Evolutionary conservation across 257 asterid genomes (phyloP).

Genomic region (Salvia hispanica): DNA sequence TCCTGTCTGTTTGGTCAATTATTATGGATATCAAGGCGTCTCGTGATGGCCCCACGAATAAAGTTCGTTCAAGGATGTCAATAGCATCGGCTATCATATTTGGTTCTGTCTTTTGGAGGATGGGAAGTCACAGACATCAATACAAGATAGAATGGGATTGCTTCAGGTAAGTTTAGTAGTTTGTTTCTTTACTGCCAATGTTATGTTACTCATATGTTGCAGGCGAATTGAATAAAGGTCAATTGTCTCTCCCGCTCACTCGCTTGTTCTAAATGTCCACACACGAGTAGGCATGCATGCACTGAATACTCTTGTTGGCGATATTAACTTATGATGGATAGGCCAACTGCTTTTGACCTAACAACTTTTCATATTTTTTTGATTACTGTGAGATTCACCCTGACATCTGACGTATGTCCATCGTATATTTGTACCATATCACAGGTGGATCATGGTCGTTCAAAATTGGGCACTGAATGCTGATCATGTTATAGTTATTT

Average conservation of each 20-base stretch:
- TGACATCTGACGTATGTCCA: too few relatives aligned
- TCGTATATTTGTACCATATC: too few relatives aligned
- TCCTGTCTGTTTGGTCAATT: conserved; percentile 29
- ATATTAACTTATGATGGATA: conserved; percentile 14
- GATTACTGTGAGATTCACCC: too few relatives aligned
- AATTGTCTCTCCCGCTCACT: conserved; percentile 5
- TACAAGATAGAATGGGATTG: conserved; percentile 95
- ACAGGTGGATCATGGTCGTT: too few relatives aligned
- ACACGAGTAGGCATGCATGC: neutral
- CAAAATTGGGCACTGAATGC: neutral
- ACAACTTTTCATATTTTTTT: neutral
- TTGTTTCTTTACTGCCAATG: conserved; percentile 15
- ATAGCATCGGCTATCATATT: conserved; percentile 91
- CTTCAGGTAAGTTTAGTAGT: conserved; percentile 67
- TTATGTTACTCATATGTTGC: conserved; percentile 26
- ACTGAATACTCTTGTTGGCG: conserved; percentile 4
- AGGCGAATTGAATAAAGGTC: conserved; percentile 18
- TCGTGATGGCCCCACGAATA: conserved; percentile 98
- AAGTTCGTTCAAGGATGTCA: conserved; percentile 96
- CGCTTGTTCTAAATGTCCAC: neutral
- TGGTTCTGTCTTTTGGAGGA: conserved; percentile 99
- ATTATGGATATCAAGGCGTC: conserved; percentile 56
- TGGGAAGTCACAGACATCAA: conserved; percentile 90
- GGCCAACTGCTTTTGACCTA: conserved; percentile 9
- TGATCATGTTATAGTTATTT: neutral